Base-by-base conservation (phyloP, 2,329 filamentous ascomycete genomes). In the Penicillium sp. region DNA sequence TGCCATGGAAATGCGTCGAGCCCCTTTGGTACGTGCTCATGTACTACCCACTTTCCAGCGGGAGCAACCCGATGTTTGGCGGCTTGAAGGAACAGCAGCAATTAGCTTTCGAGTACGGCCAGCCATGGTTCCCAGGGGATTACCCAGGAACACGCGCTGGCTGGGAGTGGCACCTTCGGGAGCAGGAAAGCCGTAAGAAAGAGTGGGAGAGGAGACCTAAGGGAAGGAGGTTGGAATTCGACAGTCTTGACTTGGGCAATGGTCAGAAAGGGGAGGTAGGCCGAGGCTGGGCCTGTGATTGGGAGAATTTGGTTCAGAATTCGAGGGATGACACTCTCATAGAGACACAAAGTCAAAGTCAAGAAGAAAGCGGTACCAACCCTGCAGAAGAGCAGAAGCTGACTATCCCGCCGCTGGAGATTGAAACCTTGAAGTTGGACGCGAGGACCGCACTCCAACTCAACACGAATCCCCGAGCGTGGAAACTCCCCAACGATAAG, bases 1-100 rank as follows among this genome's bases (percentile, higher is more conserved):
- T 94, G 3, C 94, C 94, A 0, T 97, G 93, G 91, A 91, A 90
- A 68, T 96, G 90, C 64, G 88, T 97, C 35, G 78, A 85, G 35
- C 84, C 90, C 0, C 79, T 97, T 30, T 99, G 94, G 94, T 88
- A 93, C 64, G 86, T 84, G 47, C 74, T 97, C 14, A 87, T 96
- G 74, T 91, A 91, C 67, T 91, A 87, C 59, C 90, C 90, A 0
- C 79, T 95, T 0, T 88, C 86, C 0, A 88, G 86, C 1, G 91
- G 91, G 7, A 87, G 88, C 0, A 95, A 91, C 59, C 88, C 90
- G 1, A 81, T 87, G 23, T 91, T 96, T 63, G 93, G 90, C 1
- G 93, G 94, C 0, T 66, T 97, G 30, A 81, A 90, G 46, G 89
- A 99, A 71, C 80, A 85, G 51, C 83, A 86, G 35, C 93, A 97